Base-by-base conservation (phyloP, 495 filamentous ascomycete species). In the Penicillium robsamsonii region DNA sequence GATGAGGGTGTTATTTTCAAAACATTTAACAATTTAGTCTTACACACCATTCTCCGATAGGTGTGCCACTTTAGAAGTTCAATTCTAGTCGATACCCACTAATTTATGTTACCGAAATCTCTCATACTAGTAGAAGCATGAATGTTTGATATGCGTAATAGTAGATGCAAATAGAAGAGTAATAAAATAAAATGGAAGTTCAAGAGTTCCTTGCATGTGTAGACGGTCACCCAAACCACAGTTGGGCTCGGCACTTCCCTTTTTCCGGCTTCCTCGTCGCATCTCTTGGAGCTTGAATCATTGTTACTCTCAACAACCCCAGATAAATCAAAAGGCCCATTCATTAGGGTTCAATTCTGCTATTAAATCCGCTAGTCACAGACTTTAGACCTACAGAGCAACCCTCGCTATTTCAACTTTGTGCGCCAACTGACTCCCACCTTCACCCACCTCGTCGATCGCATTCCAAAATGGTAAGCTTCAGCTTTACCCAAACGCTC, bases 221-320 rank as follows among this genome's bases (percentile, higher is more conserved):
- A 33, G 35, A 38, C 17, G 51, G 22, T 27, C n/a, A 20, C 11
- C 33, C 10, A 17, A 44, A 20, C 46, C 17, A 42, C 33, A 20
- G 52, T 15, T 40, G 55, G 61, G 53, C 50, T 59, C 70, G 71
- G 73, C 50, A 42, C 38, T 60, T 70, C 50, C 50, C 40, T 70
- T 73, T 67, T 68, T 69, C 69, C 71, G 69, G 52, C 17, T 51
- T 59, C 63, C 62, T 64, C 65, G 56, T 65, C 64, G 59, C 65
- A 72, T 64, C 67, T 66, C 46, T 27, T 60, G 60, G 64, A 74
- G 67, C 69, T 69, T 50, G 49, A 49, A 57, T 25, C 37, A 58
- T 50, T 58, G 53, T 49, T 57, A 20, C 18, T 43, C 38, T 29
- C 54, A 71, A 46, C 66, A 60, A 38, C 57, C 33, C 31, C 56